These are phyloP conservation scores for Ceratocystis destructans DNA, from an alignment of 2,329 filamentous ascomycete species.

Conservation along the genomic window DNA sequence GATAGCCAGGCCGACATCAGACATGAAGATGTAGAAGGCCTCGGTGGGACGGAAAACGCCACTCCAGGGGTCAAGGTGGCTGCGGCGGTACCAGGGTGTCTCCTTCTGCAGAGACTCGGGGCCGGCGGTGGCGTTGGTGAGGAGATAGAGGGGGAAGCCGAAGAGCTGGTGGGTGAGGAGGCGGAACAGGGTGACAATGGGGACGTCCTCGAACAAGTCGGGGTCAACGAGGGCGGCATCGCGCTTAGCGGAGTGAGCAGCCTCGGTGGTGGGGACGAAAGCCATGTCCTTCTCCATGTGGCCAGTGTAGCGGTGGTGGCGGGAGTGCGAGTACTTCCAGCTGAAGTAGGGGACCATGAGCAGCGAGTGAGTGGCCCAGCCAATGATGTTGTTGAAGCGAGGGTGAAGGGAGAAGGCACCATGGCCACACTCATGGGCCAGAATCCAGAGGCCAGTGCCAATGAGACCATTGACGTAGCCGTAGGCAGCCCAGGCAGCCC, in stretches of 20 bases:
- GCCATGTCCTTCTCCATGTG: slow-evolving; percentile 56
- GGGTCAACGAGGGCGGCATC: slow-evolving; percentile 30
- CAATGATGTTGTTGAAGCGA: slow-evolving; percentile 45
- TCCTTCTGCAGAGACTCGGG: slow-evolving; percentile 35
- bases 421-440: slow-evolving; percentile 59
- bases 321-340: slow-evolving; percentile 57
- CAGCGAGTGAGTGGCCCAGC: slow-evolving; percentile 51
- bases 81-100: slow-evolving; percentile 31
- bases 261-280: slow-evolving; percentile 41
- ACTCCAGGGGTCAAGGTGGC: slow-evolving; percentile 49
- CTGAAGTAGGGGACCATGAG: slow-evolving; percentile 58
- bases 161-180: slow-evolving; percentile 49
- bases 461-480: slow-evolving; percentile 49
- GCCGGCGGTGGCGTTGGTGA: slow-evolving; percentile 43
- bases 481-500: slow-evolving; percentile 42
- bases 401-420: slow-evolving; percentile 48
- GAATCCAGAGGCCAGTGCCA: slow-evolving; percentile 56
- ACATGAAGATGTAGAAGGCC: slow-evolving; percentile 41
- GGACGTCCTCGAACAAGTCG: slow-evolving; percentile 50
- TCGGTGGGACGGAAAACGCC: slow-evolving; percentile 47
- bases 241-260: slow-evolving; percentile 25
- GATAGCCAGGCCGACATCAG: slow-evolving; percentile 45
- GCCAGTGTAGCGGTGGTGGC: slow-evolving; percentile 55
- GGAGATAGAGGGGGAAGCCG: slow-evolving; percentile 51
- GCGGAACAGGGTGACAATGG: slow-evolving; percentile 39